Conservation (phyloP, 768 basidiomycete genomes). For the Tylopilus rubrobrunneus region DNA sequence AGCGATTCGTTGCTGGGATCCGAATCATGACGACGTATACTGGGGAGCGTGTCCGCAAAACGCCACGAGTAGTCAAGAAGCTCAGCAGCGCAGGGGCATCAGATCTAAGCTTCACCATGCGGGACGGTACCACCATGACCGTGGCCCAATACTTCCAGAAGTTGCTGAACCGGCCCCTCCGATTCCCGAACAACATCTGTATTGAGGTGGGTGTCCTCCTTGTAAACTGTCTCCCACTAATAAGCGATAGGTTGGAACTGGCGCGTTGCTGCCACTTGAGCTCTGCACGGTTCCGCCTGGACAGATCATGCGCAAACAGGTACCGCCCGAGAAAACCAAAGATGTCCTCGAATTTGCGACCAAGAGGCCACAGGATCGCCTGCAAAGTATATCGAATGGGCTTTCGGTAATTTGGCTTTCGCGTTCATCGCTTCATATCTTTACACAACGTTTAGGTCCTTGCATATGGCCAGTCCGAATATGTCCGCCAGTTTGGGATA, state of each 20-base stretch:
- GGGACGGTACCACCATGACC: constrained; percentile 51
- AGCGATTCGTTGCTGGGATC: constrained; percentile 53
- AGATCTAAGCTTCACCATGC: constrained; percentile 50
- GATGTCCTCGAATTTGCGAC: constrained; percentile 65
- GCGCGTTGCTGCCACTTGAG: constrained; percentile 66
- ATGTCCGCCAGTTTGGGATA: constrained; percentile 73
- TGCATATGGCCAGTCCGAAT: constrained; percentile 70
- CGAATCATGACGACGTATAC: constrained; percentile 43
- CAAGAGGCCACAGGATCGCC: constrained; percentile 54
- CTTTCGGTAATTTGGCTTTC: constrained; percentile 38
- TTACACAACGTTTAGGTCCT: constrained; percentile 40
- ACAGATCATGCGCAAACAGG: constrained; percentile 69
- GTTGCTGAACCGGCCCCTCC: constrained; percentile 49
- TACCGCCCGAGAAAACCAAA: constrained; percentile 63
- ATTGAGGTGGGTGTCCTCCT: constrained; percentile 48
- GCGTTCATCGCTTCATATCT: neutral
- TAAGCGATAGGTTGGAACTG: constrained; percentile 47
- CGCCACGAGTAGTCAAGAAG: constrained; percentile 60
- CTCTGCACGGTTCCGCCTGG: constrained; percentile 58
- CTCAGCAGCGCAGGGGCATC: constrained; percentile 52
- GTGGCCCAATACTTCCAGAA: constrained; percentile 61
- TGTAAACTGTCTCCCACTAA: constrained; percentile 19
- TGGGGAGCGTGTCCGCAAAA: constrained; percentile 35
- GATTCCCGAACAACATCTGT: constrained; percentile 62
- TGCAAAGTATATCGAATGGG: constrained; percentile 52